Base-by-base conservation (phyloP, 495 filamentous ascomycete species). In the Parmelia sp. region DNA sequence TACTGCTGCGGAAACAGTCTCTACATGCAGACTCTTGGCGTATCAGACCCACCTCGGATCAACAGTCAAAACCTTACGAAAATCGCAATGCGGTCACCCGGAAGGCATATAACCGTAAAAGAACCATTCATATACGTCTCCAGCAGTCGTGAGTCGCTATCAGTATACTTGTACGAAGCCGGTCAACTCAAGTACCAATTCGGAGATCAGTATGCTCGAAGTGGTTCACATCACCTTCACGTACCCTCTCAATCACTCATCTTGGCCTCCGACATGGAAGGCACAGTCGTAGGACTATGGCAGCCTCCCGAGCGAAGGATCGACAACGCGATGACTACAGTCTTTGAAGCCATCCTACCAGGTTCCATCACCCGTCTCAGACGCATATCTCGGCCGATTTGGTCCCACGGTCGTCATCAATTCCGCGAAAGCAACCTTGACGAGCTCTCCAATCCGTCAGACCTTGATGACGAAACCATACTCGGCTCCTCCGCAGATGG, bases 401-500 rank as follows among this genome's bases (percentile, higher is more conserved):
- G 64, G 56, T 57, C 37, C 21, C 68, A 68, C 47, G 53, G 35
- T 44, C 2, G 2, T 53, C 14, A 6, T 19, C 1, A 31, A 3
- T 29, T 19, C 4, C 15, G 2, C 8, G 29, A 3, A 17, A 21
- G 17, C 29, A 55, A 33, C 29, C 4, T 1, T 0, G 2, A 33
- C 17, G 9, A 33, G 51, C 17, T 3, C 10, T 6, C 3, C 29
- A 69, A 67, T 55, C 67, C 66, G 25, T 78, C 39, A 71, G 58
- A 75, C 67, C 19, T 65, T 71, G 23, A 60, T 73, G 23, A 65
- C 68, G 29, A 73, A 15, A 37, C 10, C 21, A 33, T 82, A 19
- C 78, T 91, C 40, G 90, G 88, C 1, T 77, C 84, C 11, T 82
- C 82, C 35, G 80, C 88, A 31, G 83, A 88, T 69, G 90, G 90